A percentile compares a stretch with the other conserved stretches of the same genome.
Conservation (phyloP, 139 green algal genomes). For the Volvox africanus region DNA sequence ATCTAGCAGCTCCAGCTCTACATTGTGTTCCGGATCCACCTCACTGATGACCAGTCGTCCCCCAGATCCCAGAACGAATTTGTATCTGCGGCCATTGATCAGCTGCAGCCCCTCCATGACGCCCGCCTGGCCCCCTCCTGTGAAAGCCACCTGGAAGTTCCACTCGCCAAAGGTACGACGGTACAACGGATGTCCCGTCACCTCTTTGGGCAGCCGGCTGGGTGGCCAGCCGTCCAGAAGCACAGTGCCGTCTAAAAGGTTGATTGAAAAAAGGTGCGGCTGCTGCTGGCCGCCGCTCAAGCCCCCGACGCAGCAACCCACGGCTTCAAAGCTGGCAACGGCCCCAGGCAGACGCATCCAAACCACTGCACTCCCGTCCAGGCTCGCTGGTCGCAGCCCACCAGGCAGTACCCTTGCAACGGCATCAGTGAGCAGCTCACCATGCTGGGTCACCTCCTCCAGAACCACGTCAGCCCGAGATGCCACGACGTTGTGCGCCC, state of each 20-base stretch:
- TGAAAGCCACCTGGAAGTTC: constrained; percentile 65
- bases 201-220: constrained; percentile 53
- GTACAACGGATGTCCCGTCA: constrained; percentile 66
- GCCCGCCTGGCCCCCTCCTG: neutral
- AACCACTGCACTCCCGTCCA: neutral
- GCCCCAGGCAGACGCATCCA: neutral
- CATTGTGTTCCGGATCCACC: constrained; percentile 27
- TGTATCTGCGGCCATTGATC: constrained; percentile 14
- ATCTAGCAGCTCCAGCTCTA: constrained; percentile 63
- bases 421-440: neutral
- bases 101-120: constrained; percentile 47
- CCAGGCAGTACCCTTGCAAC: neutral
- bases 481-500: constrained; percentile 47
- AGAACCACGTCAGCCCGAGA: neutral
- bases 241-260: constrained; percentile 63
- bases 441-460: neutral
- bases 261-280: constrained; percentile 59
- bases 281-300: neutral
- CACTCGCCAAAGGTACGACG: constrained; percentile 61
- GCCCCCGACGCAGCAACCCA: neutral
- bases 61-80: constrained; percentile 19
- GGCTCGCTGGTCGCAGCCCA: neutral
- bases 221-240: constrained; percentile 59
- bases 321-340: constrained; percentile 54
- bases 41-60: constrained; percentile 44